Evolutionary conservation across 768 basidiomycete species (phyloP), one percentile per base, ranked within the genome.

Genomic region (Termitomyces heimii): DNA sequence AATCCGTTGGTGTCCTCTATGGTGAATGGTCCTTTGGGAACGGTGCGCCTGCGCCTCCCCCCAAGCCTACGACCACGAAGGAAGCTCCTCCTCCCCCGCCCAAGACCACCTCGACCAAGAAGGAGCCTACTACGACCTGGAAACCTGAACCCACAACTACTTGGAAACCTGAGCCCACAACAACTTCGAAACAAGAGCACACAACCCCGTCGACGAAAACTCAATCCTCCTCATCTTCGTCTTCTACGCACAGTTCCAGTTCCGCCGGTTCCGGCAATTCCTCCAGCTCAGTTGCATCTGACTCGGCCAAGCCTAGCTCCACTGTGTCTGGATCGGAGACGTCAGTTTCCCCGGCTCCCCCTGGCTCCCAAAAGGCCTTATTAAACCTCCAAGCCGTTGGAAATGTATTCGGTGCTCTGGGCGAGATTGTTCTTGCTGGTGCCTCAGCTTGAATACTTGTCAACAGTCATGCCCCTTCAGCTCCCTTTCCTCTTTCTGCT

Each of bases 21-120:
- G 82, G 80, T 55, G 60, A 65, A 13, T 87, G 85, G 85, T 67
- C 66, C 48, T 78, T 73, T 63, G 66, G 67, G n/a, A 62, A 65
- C 32, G 71, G 66, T 35, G 55, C 60, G 12, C 56, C 71, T 3
- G 54, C 67, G 3, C 51, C 68, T 62, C 57, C 53, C 37, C 62
- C 40, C 46, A 13, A 56, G 59, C 53, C 61, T 65, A 40, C 60
- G 62, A 31, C 68, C 58, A 55, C 63, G 61, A 20, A 66, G 60
- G 39, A 63, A 67, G 20, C 55, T 14, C 59, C 66, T 7, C 47
- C 63, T 13, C 59, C 60, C 14, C 50, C 50, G 2, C 28, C 60
- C 57, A n/a, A 57, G 29, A 52, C 49, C 46, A 28, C 59, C 56
- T 39, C 60, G 16, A 52, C 63, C 53, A 48, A 48, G 31, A 1